Conservation (phyloP, 2,329 filamentous ascomycete species). For the Colletotrichum incanum region DNA sequence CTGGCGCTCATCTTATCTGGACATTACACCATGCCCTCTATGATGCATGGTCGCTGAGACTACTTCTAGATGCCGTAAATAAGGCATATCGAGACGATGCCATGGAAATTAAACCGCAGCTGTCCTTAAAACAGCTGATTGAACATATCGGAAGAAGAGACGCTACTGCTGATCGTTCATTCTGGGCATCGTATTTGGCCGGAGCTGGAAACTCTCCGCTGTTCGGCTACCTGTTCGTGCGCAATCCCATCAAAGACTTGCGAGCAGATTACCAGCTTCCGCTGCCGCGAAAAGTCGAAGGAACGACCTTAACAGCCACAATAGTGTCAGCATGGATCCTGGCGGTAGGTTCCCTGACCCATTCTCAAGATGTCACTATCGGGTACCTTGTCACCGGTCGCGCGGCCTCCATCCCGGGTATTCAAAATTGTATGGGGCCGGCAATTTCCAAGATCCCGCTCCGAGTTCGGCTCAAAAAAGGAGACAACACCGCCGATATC, state of each 20-base stretch:
- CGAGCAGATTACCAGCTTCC: slow-evolving; percentile 14
- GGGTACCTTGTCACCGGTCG: slow-evolving; percentile 27
- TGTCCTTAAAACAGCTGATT: slow-evolving; percentile 2
- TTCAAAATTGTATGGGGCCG: slow-evolving; percentile 14
- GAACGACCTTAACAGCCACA: slow-evolving; percentile 20
- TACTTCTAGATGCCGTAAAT: slow-evolving; percentile 42
- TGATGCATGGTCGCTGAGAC: slow-evolving; percentile 39
- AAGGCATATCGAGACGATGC: slow-evolving; percentile 38
- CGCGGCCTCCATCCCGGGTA: slow-evolving; percentile 17
- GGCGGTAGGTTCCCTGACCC: neutral
- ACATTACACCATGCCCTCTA: slow-evolving; percentile 40
- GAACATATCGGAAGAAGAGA: slow-evolving; percentile 7
- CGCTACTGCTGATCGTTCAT: neutral
- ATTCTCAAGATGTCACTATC: slow-evolving; percentile 16
- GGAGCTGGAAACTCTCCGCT: slow-evolving; percentile 9
- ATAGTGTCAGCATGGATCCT: slow-evolving; percentile 20
- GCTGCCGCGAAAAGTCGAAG: slow-evolving; percentile 19
- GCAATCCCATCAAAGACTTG: slow-evolving; percentile 21
- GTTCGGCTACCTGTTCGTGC: slow-evolving; percentile 23
- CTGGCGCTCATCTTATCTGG: slow-evolving; percentile 16
- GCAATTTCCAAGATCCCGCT: slow-evolving; percentile 25
- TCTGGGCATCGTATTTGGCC: slow-evolving; percentile 31
- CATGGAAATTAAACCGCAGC: neutral
- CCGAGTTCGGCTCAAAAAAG: slow-evolving; percentile 3
- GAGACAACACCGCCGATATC: slow-evolving; percentile 1